Conservation (phyloP, 768 basidiomycete species). For the Dentipellis sp. region DNA sequence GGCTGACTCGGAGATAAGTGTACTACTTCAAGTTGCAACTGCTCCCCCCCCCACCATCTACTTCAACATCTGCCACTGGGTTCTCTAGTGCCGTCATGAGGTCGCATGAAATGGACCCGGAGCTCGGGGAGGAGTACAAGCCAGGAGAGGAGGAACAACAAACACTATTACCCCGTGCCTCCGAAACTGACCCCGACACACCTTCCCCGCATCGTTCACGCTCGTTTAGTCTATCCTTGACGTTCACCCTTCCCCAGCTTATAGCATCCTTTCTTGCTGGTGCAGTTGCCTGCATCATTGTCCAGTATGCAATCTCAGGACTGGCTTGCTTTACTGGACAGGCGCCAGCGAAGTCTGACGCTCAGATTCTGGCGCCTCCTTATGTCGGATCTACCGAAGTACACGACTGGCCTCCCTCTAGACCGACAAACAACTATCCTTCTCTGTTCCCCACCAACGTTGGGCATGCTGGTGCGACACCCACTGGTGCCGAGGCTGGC, state of each 20-base stretch:
- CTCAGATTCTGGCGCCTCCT: conserved; percentile 40
- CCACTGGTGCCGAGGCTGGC: conserved; percentile 71
- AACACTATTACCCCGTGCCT: conserved; percentile 17
- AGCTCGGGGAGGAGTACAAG: conserved; percentile 9
- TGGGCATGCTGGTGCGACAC: conserved; percentile 69
- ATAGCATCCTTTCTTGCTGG: conserved; percentile 11
- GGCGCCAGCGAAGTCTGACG: not conserved
- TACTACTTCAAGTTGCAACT: no score
- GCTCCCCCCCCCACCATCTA: no score
- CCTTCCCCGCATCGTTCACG: conserved; percentile 21
- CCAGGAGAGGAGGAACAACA: conserved; percentile 11
- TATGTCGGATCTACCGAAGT: conserved; percentile 65
- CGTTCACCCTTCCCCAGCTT: conserved; percentile 2
- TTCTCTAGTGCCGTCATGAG: no score
- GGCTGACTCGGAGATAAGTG: no score
- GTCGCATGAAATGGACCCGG: not conserved
- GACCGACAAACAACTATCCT: conserved; percentile 65
- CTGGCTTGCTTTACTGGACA: not conserved
- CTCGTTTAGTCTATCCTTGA: conserved; percentile 15
- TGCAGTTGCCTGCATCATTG: conserved; percentile 4
- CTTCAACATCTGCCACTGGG: no score
- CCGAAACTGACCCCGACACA: conserved; percentile 4
- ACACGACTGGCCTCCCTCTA: conserved; percentile 62
- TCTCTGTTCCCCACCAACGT: conserved; percentile 70
- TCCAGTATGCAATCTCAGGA: conserved; percentile 7